Evolutionary conservation across 495 filamentous ascomycete species (phyloP), one percentile per base, ranked within the genome.

Genomic region (Neurospora hispaniola): DNA sequence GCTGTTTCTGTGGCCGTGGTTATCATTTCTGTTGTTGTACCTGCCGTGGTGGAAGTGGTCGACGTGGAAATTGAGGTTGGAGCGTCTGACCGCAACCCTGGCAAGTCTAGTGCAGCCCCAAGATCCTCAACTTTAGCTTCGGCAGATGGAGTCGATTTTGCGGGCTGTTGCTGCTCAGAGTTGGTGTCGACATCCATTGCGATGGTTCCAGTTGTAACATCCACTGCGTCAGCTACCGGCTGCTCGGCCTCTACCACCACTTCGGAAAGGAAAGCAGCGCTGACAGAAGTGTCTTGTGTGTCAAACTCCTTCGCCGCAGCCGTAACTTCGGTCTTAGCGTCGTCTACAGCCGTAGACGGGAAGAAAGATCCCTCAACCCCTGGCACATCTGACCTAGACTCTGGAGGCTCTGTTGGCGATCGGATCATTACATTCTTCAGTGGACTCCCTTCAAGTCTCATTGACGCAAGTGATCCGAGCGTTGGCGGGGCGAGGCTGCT

Each of bases 391-490:
- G 86, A 0, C 85, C 85, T 39, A 81, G 84, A n/a, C 8, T 59
- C 46, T 14, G 79, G 75, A 27, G 79, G 72, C 23, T 80, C 80
- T 11, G 80, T 79, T 20, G 81, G 81, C 48, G 81, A 83, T 39
- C 70, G 73, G 41, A 81, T 69, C 48, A 85, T 78, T 42, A 85
- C 82, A 62, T 86, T 81, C 75, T 85, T 86, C 6, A 86, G 74
- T 3, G 85, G 85, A 42, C 84, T 86, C 14, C 84, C 85, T 71
- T 86, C 85, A 6, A 84, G 74, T 71, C 79, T 75, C 48, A 78
- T 69, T 10, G 74, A 69, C 2, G 71, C 6, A 72, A 70, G 41
- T 77, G 76, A 23, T 20, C 18, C 12, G 73, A 71, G 70, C 39
- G 69, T 42, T 71, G 23, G 70, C 38, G 44, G 69, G 54, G 5